Evolutionary conservation across 2,329 filamentous ascomycete genomes (phyloP), one percentile per base, ranked within the genome.

Genomic region (Annulohypoxylon truncatum): DNA sequence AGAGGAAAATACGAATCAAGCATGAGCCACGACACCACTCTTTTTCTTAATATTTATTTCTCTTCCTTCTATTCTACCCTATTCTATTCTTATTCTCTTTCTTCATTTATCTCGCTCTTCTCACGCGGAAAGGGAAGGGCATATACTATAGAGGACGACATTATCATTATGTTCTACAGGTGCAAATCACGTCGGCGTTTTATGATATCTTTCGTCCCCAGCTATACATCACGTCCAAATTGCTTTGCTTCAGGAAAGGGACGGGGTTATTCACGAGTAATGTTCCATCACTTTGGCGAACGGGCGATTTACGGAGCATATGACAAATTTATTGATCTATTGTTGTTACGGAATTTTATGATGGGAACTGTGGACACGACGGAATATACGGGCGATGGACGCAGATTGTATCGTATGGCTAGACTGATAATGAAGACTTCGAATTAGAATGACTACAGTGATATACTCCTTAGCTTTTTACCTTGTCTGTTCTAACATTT

Each of bases 361-460:
- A n/a, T n/a, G n/a, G n/a, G n/a, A n/a, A n/a, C n/a, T n/a, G n/a
- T n/a, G n/a, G n/a, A n/a, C n/a, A n/a, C n/a, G n/a, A 48, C 42
- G 55, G 22, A 47, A 58, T 31, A 66, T 22, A 42, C 38, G 38
- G 38, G 18, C 18, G 38, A 42, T 42, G 38, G 22, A 42, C 35
- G 57, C 61, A 67, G 65, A 67, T 67, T 67, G 65, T 58, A 63
- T 47, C 65, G 35, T 61, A 67, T 53, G 56, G 53, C 47, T 67
- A 67, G 65, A 61, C 61, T 61, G 52, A 64, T 61, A 47, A 64
- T 46, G 57, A 61, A 53, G 52, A 50, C 31, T 46, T 47, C 46
- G 35, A 51, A 64, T 42, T 67, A 67, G 59, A 67, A 26, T 67
- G 57, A 53, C 28, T 51, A 29, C 33, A 44, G 31, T 28, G 22